Evolutionary conservation across 2,329 filamentous ascomycete genomes (phyloP).

Genomic region (Fusarium austroafricanum): DNA sequence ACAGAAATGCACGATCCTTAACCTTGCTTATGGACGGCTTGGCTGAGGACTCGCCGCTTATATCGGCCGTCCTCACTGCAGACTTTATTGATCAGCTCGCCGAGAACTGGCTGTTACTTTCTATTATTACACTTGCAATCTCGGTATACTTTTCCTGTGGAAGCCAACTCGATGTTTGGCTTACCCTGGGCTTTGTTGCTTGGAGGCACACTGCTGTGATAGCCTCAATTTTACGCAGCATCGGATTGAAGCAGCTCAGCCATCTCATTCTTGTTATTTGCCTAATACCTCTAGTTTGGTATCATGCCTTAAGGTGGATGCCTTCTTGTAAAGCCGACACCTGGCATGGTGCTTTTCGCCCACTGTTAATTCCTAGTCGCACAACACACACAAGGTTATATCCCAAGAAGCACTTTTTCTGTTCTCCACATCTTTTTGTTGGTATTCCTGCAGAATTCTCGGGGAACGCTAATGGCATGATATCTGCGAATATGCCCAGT

Average conservation of each 20-base stretch:
- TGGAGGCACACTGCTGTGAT: constrained; percentile 31
- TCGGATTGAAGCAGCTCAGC: constrained; percentile 9
- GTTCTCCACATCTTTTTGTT: constrained; percentile 76
- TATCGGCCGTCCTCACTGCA: constrained; percentile 29
- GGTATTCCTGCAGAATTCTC: constrained; percentile 74
- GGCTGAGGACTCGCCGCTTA: constrained; percentile 42
- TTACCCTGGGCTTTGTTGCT: constrained; percentile 41
- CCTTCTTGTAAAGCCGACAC: neutral
- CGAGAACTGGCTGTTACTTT: neutral
- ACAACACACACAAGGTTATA: constrained; percentile 75
- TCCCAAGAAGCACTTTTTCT: constrained; percentile 75
- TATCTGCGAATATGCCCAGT: constrained; percentile 59
- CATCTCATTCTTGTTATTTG: neutral
- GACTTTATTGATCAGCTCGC: constrained; percentile 37
- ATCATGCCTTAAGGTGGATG: neutral
- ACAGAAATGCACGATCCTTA: constrained; percentile 24
- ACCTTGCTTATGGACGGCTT: constrained; percentile 45
- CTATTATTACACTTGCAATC: neutral
- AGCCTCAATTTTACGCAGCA: neutral
- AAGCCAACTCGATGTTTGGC: constrained; percentile 40
- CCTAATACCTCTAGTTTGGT: neutral
- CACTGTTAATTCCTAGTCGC: constrained; percentile 71
- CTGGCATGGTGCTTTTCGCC: constrained; percentile 40
- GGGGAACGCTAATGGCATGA: constrained; percentile 65
- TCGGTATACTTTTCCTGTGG: constrained; percentile 38